Evolutionary conservation across 129 eudicot species (phyloP).

Genomic region (Flaveria sonorensis): DNA sequence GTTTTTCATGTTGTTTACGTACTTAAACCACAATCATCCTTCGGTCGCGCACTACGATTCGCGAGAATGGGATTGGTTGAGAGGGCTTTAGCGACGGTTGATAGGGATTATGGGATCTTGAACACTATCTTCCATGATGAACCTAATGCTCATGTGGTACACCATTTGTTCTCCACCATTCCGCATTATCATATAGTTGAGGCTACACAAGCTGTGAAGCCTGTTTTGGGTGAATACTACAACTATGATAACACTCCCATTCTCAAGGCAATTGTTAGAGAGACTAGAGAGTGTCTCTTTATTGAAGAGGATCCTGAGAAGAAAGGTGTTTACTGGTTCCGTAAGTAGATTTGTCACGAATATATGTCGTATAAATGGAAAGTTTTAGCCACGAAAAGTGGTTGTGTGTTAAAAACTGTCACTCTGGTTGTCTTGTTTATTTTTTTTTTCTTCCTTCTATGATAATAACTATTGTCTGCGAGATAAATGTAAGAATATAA

Average conservation of each 20-base stretch:
- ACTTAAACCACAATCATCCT: conserved; percentile 37
- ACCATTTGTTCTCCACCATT: conserved; percentile 45
- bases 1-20: conserved; percentile 29
- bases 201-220: conserved; percentile 41
- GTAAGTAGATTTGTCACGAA: conserved; percentile 6
- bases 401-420: not conserved
- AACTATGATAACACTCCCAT: conserved; percentile 38
- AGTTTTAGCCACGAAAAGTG: too few species aligned
- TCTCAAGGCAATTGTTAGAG: conserved; percentile 40
- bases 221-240: conserved; percentile 40
- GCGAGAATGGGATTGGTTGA: conserved; percentile 45
- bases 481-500: too few species aligned
- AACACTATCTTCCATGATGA: conserved; percentile 32
- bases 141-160: conserved; percentile 38
- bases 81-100: conserved; percentile 41
- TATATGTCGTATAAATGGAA: not conserved
- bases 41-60: conserved; percentile 39
- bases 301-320: conserved; percentile 36
- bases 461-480: too few species aligned
- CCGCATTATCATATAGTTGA: conserved; percentile 44
- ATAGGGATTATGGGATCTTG: conserved; percentile 39
- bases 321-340: conserved; percentile 44
- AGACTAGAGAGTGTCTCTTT: conserved; percentile 39
- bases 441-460: too few species aligned
- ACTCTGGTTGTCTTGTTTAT: not conserved